Evolutionary conservation across 73 alveolate species (phyloP), one percentile per base, ranked within the genome.

Genomic region (Paramecium primaurelia): DNA sequence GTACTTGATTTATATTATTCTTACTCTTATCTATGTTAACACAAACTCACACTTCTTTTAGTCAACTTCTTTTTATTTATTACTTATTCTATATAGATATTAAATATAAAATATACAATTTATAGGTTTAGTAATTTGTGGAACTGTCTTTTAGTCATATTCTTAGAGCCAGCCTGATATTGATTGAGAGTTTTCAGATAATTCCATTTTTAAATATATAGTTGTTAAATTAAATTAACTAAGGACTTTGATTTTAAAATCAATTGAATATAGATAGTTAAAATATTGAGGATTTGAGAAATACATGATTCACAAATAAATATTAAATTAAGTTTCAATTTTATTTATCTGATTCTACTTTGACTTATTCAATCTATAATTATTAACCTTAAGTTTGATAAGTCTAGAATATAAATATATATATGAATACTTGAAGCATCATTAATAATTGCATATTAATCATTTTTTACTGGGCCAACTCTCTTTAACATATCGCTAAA

Each of bases 401-500:
- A 54, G 32, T 54, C 69, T 54, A 18, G 11, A 18, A 4, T n/a
- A 51, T 51, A 12, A 0, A 22, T 34, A 68, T 68, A 8, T 20
- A 68, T 22, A 68, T 28, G 4, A 3, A 32, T 68, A 68, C 84
- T 34, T 68, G n/a, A 14, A 68, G 40, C 84, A 68, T 68, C 84
- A 68, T 1, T 26, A 68, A 68, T 32, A 68, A 34, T 68, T 68
- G 25, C 84, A 68, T 68, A 28, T 68, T 68, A n/a, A 68, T 68
- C 84, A 68, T 68, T n/a, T 68, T 68, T 68, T 68, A 68, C 28
- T 68, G 47, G 25, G 84, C 84, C 47, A 68, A 68, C 47, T 68
- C 40, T 34, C 84, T 26, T 26, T 68, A 68, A 34, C 60, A 75
- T 11, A 37, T 22, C 2, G 60, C 60, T n/a, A 75, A 40, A 10